Base-by-base conservation (phyloP, 164 flowering plant genomes). In the Protea cynaroides region DNA sequence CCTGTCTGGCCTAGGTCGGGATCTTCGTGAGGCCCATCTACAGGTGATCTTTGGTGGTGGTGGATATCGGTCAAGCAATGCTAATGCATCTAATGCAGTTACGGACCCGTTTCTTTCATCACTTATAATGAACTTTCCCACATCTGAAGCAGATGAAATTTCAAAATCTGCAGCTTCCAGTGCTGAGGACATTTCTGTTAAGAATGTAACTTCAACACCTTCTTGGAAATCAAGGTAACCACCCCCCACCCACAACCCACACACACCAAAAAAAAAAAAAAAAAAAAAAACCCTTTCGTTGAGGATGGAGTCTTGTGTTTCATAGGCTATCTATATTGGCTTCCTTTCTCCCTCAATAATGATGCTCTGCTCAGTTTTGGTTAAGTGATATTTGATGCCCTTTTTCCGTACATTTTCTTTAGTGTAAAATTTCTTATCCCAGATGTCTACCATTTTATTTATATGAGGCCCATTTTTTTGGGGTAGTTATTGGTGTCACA, bases 21-120 rank as follows among this genome's bases (percentile, higher is more conserved):
- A 91, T 73, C 89, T 91, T 65, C 86, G 93, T 11, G 97, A 91
- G 80, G 91, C 96, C 68, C 96, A 91, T 78, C 74, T 91, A 51
- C 91, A 87, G 76, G 87, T 84, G 51, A 89, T 91, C 72, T 68
- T 91, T 25, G 96, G 97, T 18, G 86, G 95, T 69, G 74, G 89
- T 55, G 88, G 87, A 65, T 79, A 67, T 68, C 81, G 87, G 40
- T 79, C 95, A 64, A 82, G 64, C 73, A 78, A 47, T 70, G 63
- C 81, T 36, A 79, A 66, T 67, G 68, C 82, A 24, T 76, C 97
- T 62, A 78, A 40, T 68, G 74, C 80, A 18, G 69, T 69, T 53
- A 76, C 77, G 29, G 97, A 91, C 79, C 83, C 92, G 43, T 81
- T 91, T 61, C 86, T 91, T 40, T 86, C 96, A 50, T 87, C 93